Evolutionary conservation across 108 stramenopile genomes (phyloP).

Genomic region (Cylindrotheca closterium): DNA sequence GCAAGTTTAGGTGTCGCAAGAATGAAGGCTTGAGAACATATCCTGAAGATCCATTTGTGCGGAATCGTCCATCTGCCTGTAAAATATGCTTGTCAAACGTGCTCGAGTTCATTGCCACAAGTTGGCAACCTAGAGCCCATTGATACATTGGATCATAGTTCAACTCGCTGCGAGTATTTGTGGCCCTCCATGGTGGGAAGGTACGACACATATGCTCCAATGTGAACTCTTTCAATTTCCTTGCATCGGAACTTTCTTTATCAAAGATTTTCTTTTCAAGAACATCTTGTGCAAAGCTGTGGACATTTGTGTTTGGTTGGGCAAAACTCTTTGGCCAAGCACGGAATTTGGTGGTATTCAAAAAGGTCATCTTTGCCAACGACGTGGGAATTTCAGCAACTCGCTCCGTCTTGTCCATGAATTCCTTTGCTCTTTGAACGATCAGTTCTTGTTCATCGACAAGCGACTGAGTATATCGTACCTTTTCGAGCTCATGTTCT

Average conservation of each 20-base stretch:
- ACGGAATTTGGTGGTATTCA: conserved; percentile 55
- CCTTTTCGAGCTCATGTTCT: conserved; percentile 28
- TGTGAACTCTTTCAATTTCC: conserved; percentile 58
- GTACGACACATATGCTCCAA: conserved; percentile 71
- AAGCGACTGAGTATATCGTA: conserved; percentile 31
- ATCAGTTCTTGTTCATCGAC: conserved; percentile 50
- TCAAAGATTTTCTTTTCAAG: conserved; percentile 37
- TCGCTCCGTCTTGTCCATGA: conserved; percentile 57
- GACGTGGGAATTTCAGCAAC: conserved; percentile 48
- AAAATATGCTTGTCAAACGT: conserved; percentile 76
- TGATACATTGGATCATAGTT: conserved; percentile 87
- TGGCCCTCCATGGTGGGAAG: conserved; percentile 68
- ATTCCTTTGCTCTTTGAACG: conserved; percentile 59
- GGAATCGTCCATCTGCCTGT: conserved; percentile 90
- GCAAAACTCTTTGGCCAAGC: conserved; percentile 68
- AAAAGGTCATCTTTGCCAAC: conserved; percentile 55
- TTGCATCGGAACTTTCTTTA: conserved; percentile 35
- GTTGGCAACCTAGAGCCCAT: conserved; percentile 91
- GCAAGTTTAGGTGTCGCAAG: conserved; percentile 37
- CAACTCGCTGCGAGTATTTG: conserved; percentile 35
- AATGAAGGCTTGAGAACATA: conserved; percentile 92
- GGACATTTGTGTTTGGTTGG: conserved; percentile 56
- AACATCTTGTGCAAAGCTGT: conserved; percentile 55
- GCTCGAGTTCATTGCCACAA: conserved; percentile 89
- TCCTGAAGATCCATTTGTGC: conserved; percentile 88